These are phyloP conservation scores for Isatis lusitanica DNA, from an alignment of 441 rosid genomes.

Conservation along the genomic window DNA sequence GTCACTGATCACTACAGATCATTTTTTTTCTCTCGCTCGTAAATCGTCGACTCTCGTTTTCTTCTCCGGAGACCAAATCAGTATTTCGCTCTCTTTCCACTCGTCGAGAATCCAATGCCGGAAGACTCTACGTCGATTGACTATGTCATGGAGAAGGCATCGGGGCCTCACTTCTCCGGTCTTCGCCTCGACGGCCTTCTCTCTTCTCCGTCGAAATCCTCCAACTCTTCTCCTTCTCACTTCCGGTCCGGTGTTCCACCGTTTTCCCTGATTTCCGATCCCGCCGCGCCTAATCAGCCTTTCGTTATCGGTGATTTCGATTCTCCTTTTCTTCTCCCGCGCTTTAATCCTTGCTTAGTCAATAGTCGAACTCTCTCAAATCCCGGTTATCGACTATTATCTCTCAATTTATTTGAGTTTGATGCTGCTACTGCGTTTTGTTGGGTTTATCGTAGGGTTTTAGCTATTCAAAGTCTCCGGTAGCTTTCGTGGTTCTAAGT, in stretches of 20 bases:
- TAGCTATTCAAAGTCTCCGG: not conserved
- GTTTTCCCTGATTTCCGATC: constrained; percentile 34
- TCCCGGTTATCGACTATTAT: constrained; percentile 4
- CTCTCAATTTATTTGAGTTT: not conserved
- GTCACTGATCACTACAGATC: constrained; percentile 29
- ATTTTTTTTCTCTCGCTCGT: not conserved
- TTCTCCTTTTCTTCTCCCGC: not conserved
- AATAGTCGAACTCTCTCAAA: not conserved
- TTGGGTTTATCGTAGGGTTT: constrained; percentile 15
- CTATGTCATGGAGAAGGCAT: constrained; percentile 93
- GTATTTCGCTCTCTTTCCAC: not conserved
- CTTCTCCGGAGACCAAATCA: constrained; percentile 19
- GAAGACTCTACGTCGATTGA: constrained; percentile 66
- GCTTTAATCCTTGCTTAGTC: not conserved
- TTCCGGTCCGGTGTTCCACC: constrained; percentile 32
- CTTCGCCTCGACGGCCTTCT: constrained; percentile 75
- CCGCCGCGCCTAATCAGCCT: constrained; percentile 63
- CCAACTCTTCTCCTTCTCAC: constrained; percentile 39
- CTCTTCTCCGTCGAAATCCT: constrained; percentile 49
- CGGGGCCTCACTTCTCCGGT: constrained; percentile 98
- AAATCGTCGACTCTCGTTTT: not conserved
- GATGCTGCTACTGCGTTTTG: not conserved
- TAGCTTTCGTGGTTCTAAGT: not conserved
- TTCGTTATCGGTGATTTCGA: constrained; percentile 70
- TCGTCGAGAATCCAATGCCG: constrained; percentile 40